Evolutionary conservation across 805 yeast genomes (phyloP).

Genomic region (Candida ortonii): DNA sequence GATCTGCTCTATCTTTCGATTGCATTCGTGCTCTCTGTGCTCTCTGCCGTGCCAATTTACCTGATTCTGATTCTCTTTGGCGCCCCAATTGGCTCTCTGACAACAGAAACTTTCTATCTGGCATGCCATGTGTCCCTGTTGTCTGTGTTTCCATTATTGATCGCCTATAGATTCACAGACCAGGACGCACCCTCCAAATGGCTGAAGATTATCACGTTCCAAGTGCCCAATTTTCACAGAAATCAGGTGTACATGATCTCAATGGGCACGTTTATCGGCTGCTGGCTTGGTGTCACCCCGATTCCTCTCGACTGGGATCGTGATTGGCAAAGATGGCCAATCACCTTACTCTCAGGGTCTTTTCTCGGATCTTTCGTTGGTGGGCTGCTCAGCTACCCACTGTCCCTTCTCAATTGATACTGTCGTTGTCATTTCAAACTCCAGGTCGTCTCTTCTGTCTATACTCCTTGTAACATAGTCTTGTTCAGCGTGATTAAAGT

Average conservation of each 20-base stretch:
- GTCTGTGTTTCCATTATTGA: constrained; percentile 61
- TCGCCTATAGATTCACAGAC: constrained; percentile 46
- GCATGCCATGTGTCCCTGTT: constrained; percentile 61
- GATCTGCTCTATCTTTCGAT: constrained; percentile 29
- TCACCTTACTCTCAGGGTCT: constrained; percentile 77
- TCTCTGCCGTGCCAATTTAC: constrained; percentile 40
- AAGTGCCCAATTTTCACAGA: constrained; percentile 26
- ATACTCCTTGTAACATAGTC: too few species aligned
- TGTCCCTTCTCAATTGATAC: too few species aligned
- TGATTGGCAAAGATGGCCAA: constrained; percentile 96
- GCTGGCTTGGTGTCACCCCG: constrained; percentile 92
- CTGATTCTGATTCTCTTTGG: constrained; percentile 62
- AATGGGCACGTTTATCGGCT: constrained; percentile 54
- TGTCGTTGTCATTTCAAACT: too few species aligned
- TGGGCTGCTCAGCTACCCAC: constrained; percentile 22
- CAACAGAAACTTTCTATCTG: constrained; percentile 55
- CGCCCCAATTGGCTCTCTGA: constrained; percentile 63
- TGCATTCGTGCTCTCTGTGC: constrained; percentile 32
- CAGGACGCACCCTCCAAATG: constrained; percentile 24
- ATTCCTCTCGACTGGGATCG: constrained; percentile 98
- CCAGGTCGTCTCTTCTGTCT: too few species aligned
- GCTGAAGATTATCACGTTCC: constrained; percentile 31
- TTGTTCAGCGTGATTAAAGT: too few species aligned
- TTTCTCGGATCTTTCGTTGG: constrained; percentile 74
- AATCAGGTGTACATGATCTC: constrained; percentile 38